Evolutionary conservation across 306 rosid species (phyloP).

Genomic region (Pyrus betulifolia): DNA sequence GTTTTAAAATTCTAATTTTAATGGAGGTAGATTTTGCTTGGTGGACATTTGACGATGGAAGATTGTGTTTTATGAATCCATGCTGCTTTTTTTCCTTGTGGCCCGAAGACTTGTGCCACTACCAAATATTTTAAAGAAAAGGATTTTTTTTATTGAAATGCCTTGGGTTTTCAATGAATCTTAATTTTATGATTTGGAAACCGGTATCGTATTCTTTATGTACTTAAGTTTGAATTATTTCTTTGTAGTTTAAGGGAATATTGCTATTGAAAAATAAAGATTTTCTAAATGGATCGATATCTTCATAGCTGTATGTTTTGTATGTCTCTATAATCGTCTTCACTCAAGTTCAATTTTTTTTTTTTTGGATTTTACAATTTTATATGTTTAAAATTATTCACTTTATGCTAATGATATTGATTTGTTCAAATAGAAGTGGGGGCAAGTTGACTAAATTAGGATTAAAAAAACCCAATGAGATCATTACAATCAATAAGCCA

Average conservation of each 20-base stretch:
- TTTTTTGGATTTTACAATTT: background rate
- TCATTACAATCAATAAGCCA: background rate
- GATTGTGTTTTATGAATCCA: background rate
- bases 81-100: conserved; percentile 3
- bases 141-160: background rate
- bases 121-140: background rate
- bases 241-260: too few relatives aligned
- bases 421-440: background rate
- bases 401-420: background rate
- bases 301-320: background rate
- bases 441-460: background rate
- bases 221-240: background rate
- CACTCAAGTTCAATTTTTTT: background rate
- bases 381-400: background rate
- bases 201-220: background rate
- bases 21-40: conserved; percentile 35
- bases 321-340: background rate
- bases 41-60: conserved; percentile 46
- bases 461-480: background rate
- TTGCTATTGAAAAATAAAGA: background rate
- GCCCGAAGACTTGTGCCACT: background rate
- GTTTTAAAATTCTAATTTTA: background rate
- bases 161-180: background rate
- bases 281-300: background rate
- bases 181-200: background rate